phyloP scores from a whole-genome alignment of 176 grass and related monocot species.

The Microstegium vimineum region DNA sequence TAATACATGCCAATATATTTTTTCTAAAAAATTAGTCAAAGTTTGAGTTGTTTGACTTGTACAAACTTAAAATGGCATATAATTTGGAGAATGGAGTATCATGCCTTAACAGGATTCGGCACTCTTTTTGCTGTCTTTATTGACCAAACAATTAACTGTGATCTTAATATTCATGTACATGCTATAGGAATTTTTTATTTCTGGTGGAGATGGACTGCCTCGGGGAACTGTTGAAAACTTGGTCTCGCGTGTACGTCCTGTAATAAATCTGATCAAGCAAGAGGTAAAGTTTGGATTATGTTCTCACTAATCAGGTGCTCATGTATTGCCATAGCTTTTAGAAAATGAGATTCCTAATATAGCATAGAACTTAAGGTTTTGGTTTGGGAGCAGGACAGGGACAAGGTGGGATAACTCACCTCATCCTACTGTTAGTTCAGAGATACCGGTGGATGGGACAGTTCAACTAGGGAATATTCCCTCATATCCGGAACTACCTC shows the following conservation, averaged over 20 bases:
- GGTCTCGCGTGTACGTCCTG: conserved; percentile 66
- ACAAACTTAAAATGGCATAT: neutral
- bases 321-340: neutral
- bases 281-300: conserved; percentile 53
- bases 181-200: conserved; percentile 97
- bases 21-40: neutral
- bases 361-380: neutral
- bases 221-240: conserved; percentile 98
- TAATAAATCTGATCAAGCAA: conserved; percentile 83
- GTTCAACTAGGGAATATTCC: neutral
- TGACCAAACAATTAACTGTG: conserved; percentile 14
- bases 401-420: neutral
- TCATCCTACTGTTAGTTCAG: neutral
- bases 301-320: neutral
- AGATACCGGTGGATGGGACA: neutral
- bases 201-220: conserved; percentile 97
- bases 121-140: conserved; percentile 13
- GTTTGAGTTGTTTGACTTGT: neutral
- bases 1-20: neutral
- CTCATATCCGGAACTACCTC: neutral
- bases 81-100: neutral
- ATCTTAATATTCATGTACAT: conserved; percentile 16
- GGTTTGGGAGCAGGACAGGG: neutral
- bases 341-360: neutral
- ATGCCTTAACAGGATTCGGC: neutral